A percentile compares a stretch with the other conserved stretches of the same genome.
Evolutionary conservation across 2,329 filamentous ascomycete genomes (phyloP).

Genomic region (Onygena corvina): DNA sequence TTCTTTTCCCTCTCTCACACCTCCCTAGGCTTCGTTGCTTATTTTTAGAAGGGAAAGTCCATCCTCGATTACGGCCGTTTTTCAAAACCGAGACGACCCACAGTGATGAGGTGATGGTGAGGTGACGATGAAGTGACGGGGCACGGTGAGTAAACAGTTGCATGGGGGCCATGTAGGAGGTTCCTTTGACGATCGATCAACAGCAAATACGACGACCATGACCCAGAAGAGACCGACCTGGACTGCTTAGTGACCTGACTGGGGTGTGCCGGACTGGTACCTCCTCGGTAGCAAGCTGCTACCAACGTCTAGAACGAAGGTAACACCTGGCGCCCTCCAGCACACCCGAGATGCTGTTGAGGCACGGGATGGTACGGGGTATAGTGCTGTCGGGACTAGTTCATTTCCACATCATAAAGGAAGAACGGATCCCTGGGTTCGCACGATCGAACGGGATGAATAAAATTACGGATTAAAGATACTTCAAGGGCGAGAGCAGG

Average conservation of each 20-base stretch:
- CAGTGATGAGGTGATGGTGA: background rate
- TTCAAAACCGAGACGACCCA: background rate
- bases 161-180: background rate
- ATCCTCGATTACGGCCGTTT: background rate
- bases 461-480: background rate
- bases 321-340: background rate
- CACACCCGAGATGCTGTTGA: slow-evolving; percentile 1
- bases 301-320: slow-evolving; percentile 3
- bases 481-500: background rate
- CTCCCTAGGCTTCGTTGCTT: background rate
- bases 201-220: background rate
- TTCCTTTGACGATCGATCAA: slow-evolving; percentile 1
- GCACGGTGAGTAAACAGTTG: background rate
- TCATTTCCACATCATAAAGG: background rate
- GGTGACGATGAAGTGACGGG: background rate
- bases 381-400: background rate
- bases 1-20: background rate
- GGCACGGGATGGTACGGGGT: slow-evolving; percentile 1
- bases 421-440: slow-evolving; percentile 2
- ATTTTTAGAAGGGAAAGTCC: background rate
- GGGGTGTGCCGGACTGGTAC: background rate
- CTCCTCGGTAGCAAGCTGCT: background rate
- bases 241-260: background rate
- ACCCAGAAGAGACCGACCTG: slow-evolving; percentile 2
- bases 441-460: slow-evolving; percentile 4